phyloP scores from a whole-genome alignment of 768 basidiomycete species.

The Kwoniella shandongensis region DNA sequence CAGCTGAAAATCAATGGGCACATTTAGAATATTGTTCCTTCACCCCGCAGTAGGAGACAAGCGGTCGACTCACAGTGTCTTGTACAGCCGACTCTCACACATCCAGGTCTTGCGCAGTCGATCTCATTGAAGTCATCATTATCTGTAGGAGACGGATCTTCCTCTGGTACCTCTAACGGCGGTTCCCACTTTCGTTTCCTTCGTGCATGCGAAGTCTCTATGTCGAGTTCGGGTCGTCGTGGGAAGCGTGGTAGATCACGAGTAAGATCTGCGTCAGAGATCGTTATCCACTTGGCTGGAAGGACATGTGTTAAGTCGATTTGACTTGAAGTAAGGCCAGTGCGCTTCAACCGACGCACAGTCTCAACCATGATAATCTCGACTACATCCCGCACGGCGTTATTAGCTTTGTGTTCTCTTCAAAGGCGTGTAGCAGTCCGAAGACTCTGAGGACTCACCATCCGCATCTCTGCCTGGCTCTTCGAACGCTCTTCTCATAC shows the following conservation, averaged over 20 bases:
- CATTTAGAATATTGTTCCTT: background rate
- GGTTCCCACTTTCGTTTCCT: conserved; percentile 19
- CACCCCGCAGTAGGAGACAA: background rate
- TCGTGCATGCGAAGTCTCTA: background rate
- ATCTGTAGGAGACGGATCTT: background rate
- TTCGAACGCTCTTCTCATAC: background rate
- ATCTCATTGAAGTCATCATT: conserved; percentile 1
- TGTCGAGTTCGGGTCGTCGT: background rate
- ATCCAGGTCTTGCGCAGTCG: conserved; percentile 6
- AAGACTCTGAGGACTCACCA: conserved; percentile 7
- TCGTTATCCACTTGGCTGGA: background rate
- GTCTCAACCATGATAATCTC: conserved; percentile 19
- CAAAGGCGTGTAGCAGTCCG: background rate
- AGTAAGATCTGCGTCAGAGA: conserved; percentile 5
- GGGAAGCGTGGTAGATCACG: conserved; percentile 20
- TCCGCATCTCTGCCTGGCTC: conserved; percentile 11
- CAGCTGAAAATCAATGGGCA: background rate
- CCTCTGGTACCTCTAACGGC: background rate
- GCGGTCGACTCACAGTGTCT: conserved; percentile 13
- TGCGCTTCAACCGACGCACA: background rate
- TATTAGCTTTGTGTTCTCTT: background rate
- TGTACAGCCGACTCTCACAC: conserved; percentile 5
- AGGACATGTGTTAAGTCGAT: conserved; percentile 13
- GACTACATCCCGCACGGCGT: background rate
- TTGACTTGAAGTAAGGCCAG: background rate